Percentiles rank a stretch among this genome's conserved stretches.
Evolutionary conservation across 2,329 filamentous ascomycete species (phyloP).

Genomic region (Xylaria sp.): DNA sequence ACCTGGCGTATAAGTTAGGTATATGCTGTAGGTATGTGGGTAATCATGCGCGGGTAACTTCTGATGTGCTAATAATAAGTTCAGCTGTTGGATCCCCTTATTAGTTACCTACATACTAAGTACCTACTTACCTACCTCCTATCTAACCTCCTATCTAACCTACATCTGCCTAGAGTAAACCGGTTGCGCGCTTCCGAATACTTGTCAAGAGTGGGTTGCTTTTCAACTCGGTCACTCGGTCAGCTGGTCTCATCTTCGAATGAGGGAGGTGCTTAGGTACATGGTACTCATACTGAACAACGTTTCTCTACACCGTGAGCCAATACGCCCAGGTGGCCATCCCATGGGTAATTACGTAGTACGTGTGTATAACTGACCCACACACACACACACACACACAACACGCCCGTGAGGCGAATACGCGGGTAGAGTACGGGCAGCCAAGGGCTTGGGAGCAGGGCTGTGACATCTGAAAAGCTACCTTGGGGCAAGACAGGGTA

Average conservation of each 20-base stretch:
- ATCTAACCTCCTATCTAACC: too few species aligned
- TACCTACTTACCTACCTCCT: too few species aligned
- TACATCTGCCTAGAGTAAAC: too few species aligned
- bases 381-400: neutral
- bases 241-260: neutral
- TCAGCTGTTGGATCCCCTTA: slow-evolving; percentile 2
- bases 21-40: neutral
- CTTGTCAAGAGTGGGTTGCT: neutral
- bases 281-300: too few species aligned
- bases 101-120: neutral
- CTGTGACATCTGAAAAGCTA: slow-evolving; percentile 24
- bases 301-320: neutral
- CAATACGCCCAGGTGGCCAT: neutral
- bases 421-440: neutral
- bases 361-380: neutral
- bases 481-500: slow-evolving; percentile 4
- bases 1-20: too few species aligned
- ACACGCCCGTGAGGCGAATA: neutral
- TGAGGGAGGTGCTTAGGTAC: neutral
- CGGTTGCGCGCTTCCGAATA: too few species aligned
- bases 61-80: slow-evolving; percentile 13
- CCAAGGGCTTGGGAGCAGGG: slow-evolving; percentile 27
- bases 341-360: neutral
- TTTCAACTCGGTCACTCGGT: neutral
- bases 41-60: neutral